Evolutionary conservation across 2,329 filamentous ascomycete species (phyloP).

Genomic region (Pestalotiopsis fici): DNA sequence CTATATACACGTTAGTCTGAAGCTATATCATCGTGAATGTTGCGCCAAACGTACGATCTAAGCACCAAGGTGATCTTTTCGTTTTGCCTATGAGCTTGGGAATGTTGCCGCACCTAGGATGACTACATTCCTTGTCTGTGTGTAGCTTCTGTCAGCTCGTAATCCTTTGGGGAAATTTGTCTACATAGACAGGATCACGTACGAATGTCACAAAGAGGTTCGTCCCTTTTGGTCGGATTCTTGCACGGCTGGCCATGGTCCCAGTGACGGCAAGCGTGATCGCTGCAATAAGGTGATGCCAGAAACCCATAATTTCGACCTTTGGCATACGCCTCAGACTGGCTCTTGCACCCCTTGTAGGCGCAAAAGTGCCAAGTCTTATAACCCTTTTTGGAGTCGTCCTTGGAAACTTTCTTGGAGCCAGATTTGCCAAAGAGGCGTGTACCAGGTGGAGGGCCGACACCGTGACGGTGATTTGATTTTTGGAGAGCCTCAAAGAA

Average conservation of each 20-base stretch:
- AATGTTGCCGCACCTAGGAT: neutral
- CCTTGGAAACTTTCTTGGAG: too few relatives aligned
- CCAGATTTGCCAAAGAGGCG: too few relatives aligned
- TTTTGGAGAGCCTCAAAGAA: neutral
- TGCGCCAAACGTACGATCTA: neutral
- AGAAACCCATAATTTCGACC: neutral
- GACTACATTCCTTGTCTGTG: neutral
- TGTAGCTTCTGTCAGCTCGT: neutral
- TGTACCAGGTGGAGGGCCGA: neutral
- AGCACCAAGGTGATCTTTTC: neutral
- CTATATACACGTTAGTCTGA: neutral
- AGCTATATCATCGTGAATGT: neutral
- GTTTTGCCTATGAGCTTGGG: neutral
- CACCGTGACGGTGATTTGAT: neutral
- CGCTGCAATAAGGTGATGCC: slow-evolving; percentile 1
- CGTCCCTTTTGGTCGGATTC: neutral
- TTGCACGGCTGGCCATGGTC: neutral
- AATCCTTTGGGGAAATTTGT: neutral
- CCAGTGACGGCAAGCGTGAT: neutral
- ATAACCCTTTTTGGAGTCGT: neutral
- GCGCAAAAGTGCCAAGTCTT: neutral
- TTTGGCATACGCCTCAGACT: neutral
- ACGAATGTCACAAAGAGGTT: neutral
- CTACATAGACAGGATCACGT: neutral
- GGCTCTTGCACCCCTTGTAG: neutral